Evolutionary conservation across 345 rosid genomes (phyloP), one percentile per base, ranked within the genome.

Genomic region (Corchorus capsularis): DNA sequence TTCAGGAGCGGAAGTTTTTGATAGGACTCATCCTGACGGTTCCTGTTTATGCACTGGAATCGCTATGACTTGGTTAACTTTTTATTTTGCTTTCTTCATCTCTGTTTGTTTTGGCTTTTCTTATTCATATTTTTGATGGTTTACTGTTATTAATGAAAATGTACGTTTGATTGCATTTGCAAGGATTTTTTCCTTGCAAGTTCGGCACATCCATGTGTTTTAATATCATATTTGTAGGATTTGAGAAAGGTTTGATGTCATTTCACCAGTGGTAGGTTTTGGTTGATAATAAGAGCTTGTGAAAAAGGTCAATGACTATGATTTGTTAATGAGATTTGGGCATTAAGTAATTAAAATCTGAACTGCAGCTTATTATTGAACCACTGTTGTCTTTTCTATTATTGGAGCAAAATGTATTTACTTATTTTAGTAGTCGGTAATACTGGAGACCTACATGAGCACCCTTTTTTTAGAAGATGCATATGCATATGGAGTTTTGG

Each of bases 1-100:
- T 86, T 82, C 98, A 96, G 99, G 99, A 96, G 87, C 99, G 92
- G 79, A 96, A 96, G 80, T 96, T 96, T 82, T 85, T 96, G 79
- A 87, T 93, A 69, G 99, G 99, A 63, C 96, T 96, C 79, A 88
- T 96, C 78, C 84, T 96, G 80, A 93, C 93, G 99, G 99, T 96
- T 78, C 99, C 99, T 75, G 95, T 93, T 43, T 96, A 96, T 74
- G 90, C 98, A 13, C 79, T 93, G 57, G 99, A 96, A 84, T 96
- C 99, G 91, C 98, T 96, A 96, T 71, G 88, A 64, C 15, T 43
- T 53, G 4, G 10, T 57, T 67, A 72, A 27, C 20, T 52, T 9
- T 47, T 69, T 27, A 61, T 20, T 70, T 79, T 3, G 22, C 27
- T 71, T n/a, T 4, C 14, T 55, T 53, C 60, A 8, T 69, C 61